Percentiles rank a stretch among this genome's conserved stretches.
These are phyloP conservation scores for Xylaria sp. DNA, from an alignment of 2,329 filamentous ascomycete genomes.

Conservation along the genomic window DNA sequence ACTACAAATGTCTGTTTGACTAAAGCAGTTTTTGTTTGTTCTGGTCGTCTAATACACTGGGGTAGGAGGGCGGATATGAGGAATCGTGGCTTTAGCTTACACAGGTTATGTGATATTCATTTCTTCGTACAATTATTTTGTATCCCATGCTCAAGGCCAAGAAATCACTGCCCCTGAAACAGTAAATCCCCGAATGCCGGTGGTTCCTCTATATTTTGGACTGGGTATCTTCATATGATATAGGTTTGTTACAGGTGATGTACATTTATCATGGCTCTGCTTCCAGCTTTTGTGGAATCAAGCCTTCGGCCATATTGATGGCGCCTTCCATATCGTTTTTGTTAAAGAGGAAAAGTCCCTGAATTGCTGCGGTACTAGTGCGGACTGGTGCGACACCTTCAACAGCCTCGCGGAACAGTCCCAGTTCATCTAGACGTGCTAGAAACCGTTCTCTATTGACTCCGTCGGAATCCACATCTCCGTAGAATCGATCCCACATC, in stretches of 20 bases:
- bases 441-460: constrained; percentile 76
- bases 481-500: constrained; percentile 97
- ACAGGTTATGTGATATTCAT: neutral
- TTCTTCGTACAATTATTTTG: no score
- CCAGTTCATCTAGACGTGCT: constrained; percentile 73
- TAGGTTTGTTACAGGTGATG: constrained; percentile 39
- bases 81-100: no score
- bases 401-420: constrained; percentile 71
- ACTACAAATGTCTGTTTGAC: no score
- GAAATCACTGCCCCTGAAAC: neutral
- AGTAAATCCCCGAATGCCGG: constrained; percentile 1
- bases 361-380: constrained; percentile 90
- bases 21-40: no score
- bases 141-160: neutral
- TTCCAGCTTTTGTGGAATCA: constrained; percentile 69
- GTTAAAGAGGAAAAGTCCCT: constrained; percentile 95
- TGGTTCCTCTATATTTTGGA: constrained; percentile 22
- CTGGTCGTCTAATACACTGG: no score
- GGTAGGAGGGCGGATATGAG: no score
- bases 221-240: constrained; percentile 45
- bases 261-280: constrained; percentile 50
- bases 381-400: constrained; percentile 58
- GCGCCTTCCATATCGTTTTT: constrained; percentile 91
- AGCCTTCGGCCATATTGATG: constrained; percentile 78
- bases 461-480: constrained; percentile 76